phyloP scores from a whole-genome alignment of 306 rosid species.

The Sesbania bispinosa region DNA sequence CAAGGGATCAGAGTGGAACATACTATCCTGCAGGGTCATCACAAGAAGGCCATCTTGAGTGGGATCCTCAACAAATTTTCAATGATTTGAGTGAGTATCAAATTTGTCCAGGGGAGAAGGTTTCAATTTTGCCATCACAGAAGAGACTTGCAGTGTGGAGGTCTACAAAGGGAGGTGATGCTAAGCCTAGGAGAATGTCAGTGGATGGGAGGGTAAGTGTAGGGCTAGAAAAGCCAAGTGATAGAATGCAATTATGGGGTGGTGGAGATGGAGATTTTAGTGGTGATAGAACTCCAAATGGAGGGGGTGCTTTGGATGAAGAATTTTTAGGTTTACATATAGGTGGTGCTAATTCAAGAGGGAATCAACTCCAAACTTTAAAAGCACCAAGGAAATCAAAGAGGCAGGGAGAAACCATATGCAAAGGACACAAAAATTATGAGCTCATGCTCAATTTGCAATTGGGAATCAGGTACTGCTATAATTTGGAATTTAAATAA shows the following conservation, averaged over 20 bases:
- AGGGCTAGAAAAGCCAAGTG: no score
- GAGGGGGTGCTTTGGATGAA: conserved; percentile 18
- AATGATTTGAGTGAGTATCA: conserved; percentile 37
- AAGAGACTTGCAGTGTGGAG: conserved; percentile 87
- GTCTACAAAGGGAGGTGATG: conserved; percentile 57
- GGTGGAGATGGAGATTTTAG: conserved; percentile 28
- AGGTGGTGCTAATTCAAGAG: conserved; percentile 25
- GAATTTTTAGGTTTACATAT: conserved; percentile 22
- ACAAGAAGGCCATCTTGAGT: no score
- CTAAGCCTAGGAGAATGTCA: conserved; percentile 60
- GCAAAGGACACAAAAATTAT: conserved; percentile 83
- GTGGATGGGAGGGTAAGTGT: conserved; percentile 73
- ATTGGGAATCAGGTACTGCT: conserved; percentile 71
- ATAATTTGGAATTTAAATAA: background rate
- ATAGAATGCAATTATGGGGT: no score
- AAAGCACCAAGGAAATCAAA: conserved; percentile 48
- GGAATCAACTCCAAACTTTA: conserved; percentile 23
- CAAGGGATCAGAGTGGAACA: conserved; percentile 73
- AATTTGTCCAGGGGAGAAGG: conserved; percentile 67
- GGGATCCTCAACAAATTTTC: conserved; percentile 69
- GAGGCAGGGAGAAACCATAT: conserved; percentile 82
- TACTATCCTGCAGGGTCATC: conserved; percentile 54
- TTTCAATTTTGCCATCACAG: conserved; percentile 74
- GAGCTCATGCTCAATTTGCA: conserved; percentile 95
- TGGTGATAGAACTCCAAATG: conserved; percentile 23